Conservation (phyloP, 1,139 yeast species). For the Candida pseudocylindracea region DNA sequence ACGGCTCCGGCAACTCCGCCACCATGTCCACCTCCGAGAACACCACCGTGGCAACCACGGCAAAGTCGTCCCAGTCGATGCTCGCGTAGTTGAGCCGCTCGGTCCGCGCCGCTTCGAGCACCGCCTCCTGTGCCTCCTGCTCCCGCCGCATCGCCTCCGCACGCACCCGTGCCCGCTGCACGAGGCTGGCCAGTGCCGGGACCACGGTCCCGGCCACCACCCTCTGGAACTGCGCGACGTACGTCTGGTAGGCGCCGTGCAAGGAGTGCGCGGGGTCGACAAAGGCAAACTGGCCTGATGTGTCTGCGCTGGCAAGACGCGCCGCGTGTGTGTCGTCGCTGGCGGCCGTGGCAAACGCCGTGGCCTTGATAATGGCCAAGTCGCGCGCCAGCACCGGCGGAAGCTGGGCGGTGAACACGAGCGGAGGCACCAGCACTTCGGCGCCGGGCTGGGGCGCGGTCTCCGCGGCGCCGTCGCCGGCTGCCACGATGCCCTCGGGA, state of each 20-base stretch:
- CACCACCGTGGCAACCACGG: conserved; percentile 43
- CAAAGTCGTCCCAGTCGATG: conserved; percentile 77
- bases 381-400: background rate
- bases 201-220: conserved; percentile 12
- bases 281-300: conserved; percentile 43
- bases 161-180: background rate
- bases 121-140: conserved; percentile 13
- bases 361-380: background rate
- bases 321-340: background rate
- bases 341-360: conserved; percentile 1
- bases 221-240: conserved; percentile 30
- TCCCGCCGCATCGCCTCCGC: conserved; percentile 1
- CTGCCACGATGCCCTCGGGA: too few species aligned
- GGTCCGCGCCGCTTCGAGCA: conserved; percentile 10
- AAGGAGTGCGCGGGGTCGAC: conserved; percentile 38
- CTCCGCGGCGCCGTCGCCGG: too few species aligned
- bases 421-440: too few species aligned
- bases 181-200: background rate
- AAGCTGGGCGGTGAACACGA: too few species aligned
- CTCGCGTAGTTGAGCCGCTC: conserved; percentile 29
- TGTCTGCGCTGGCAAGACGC: conserved; percentile 2
- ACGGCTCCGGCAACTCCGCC: conserved; percentile 37
- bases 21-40: conserved; percentile 47
- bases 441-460: too few species aligned
- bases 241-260: conserved; percentile 23